A percentile compares a stretch with the other conserved stretches of the same genome.
Evolutionary conservation across 179 eudicot genomes (phyloP).

Genomic region (Nepenthes alata): DNA sequence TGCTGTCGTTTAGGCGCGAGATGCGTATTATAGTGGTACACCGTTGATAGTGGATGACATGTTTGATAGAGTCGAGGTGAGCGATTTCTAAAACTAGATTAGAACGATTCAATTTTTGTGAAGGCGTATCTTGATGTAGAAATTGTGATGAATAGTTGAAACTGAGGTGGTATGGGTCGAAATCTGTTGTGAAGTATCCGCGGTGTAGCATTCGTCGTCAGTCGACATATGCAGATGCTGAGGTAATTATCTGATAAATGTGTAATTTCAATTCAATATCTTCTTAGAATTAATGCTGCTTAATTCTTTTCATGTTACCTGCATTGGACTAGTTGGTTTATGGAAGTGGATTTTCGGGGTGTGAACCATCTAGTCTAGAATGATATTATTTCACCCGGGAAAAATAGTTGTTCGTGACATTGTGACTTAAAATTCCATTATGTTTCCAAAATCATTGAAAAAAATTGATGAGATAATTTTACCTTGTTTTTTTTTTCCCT

Average conservation of each 20-base stretch:
- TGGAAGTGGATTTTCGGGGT: no score
- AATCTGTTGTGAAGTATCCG: slow-evolving; percentile 81
- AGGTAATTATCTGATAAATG: slow-evolving; percentile 36
- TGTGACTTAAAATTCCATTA: not conserved
- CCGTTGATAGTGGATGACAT: slow-evolving; percentile 91
- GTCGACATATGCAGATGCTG: slow-evolving; percentile 84
- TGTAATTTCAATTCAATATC: not conserved
- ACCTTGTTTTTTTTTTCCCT: not conserved
- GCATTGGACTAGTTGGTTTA: no score
- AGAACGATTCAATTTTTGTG: no score
- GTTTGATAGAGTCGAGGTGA: slow-evolving; percentile 93
- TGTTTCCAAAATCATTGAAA: not conserved
- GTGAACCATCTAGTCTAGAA: no score
- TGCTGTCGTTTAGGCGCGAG: slow-evolving; percentile 47
- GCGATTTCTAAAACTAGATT: not conserved
- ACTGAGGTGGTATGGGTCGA: slow-evolving; percentile 82
- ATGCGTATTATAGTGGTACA: slow-evolving; percentile 77
- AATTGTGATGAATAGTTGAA: slow-evolving; percentile 42
- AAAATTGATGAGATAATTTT: not conserved
- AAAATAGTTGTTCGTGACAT: not conserved
- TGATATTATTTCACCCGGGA: no score
- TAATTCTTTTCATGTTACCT: not conserved
- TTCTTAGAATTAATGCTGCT: not conserved
- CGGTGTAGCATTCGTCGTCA: slow-evolving; percentile 87
- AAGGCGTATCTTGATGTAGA: not conserved